A percentile compares a stretch with the other conserved stretches of the same genome.
phyloP scores from a whole-genome alignment of 75 land plant genomes.

The Selaginella tamariscina region DNA sequence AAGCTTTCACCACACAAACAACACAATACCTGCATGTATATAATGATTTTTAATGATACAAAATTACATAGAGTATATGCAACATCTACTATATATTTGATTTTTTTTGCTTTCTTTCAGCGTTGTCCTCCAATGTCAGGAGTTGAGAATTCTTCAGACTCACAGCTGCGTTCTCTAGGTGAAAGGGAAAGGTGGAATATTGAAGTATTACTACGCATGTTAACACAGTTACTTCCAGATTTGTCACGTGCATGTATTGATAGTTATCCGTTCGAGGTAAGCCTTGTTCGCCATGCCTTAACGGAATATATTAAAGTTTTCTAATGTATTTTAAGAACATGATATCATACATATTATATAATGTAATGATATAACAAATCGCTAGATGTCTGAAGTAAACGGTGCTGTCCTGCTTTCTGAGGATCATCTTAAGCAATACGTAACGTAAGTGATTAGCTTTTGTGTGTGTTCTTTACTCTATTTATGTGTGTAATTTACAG shows the following conservation, averaged over 20 bases:
- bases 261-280: constrained; percentile 73
- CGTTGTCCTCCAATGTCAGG: constrained; percentile 92
- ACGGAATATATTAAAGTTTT: constrained; percentile 1
- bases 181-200: constrained; percentile 92
- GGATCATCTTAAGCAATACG: neutral
- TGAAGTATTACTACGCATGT: constrained; percentile 71
- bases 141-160: constrained; percentile 80
- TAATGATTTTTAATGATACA: no score
- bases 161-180: constrained; percentile 71
- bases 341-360: neutral
- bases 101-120: constrained; percentile 32
- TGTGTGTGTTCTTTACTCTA: no score
- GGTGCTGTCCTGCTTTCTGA: neutral
- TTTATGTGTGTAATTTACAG: no score
- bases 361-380: neutral
- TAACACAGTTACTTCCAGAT: constrained; percentile 60
- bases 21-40: no score
- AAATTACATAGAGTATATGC: no score
- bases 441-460: neutral
- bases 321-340: no score
- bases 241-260: constrained; percentile 43
- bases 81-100: no score
- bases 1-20: no score
- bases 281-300: no score
- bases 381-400: no score